phyloP scores from a whole-genome alignment of 148 eudicot genomes.

The Heliamphora exappendiculata region DNA sequence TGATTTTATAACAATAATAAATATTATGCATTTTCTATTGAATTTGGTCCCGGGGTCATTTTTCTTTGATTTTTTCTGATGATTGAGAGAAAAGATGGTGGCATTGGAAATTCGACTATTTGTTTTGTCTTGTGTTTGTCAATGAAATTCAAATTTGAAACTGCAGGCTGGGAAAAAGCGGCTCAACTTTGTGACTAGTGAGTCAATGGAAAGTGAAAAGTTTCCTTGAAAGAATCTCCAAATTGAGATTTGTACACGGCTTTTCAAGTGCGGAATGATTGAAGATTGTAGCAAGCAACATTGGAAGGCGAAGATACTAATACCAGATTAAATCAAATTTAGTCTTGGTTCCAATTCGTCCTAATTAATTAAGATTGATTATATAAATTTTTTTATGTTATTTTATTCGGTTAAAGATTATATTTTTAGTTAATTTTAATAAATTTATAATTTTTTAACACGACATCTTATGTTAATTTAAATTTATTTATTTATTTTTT shows the following conservation, averaged over 20 bases:
- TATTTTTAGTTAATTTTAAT: no score
- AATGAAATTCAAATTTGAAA: neutral
- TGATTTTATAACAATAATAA: neutral
- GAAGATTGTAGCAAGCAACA: no score
- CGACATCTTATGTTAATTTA: no score
- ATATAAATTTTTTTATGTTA: no score
- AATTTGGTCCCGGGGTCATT: neutral
- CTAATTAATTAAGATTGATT: no score
- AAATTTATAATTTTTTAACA: no score
- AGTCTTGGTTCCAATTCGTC: no score
- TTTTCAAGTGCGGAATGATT: no score
- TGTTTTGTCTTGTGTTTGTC: neutral
- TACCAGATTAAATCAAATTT: no score
- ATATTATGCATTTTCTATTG: neutral
- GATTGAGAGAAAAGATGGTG: neutral
- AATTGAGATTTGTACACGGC: neutral
- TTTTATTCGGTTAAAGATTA: no score
- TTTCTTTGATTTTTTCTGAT: neutral
- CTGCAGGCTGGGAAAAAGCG: neutral
- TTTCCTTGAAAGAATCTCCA: neutral
- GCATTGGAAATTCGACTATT: neutral
- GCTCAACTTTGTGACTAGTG: neutral
- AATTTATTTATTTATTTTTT: no score
- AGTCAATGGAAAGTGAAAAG: neutral
- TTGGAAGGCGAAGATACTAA: no score